Base-by-base conservation (phyloP, 345 rosid species). In the Sonneratia caseolaris region DNA sequence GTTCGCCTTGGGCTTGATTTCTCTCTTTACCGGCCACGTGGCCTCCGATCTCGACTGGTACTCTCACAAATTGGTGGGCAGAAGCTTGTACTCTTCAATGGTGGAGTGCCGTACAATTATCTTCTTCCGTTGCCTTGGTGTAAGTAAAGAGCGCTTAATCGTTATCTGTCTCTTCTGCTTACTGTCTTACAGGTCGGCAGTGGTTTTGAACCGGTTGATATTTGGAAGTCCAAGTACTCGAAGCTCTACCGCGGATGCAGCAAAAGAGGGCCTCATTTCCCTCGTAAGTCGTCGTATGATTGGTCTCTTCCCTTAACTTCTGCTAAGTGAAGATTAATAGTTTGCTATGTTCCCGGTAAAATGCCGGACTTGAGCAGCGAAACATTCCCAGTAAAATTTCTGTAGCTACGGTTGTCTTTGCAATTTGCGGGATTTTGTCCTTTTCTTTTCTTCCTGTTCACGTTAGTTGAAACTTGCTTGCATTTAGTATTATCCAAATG, bases 21-120 rank as follows among this genome's bases (percentile, higher is more conserved):
- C 98, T 59, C 91, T 96, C 66, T 89, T 92, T 78, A 88, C 96
- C 4, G 98, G 98, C 56, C 98, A 96, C 71, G 89, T 91, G 38
- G 98, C 84, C 2, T 92, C 99, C 40, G 96, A 91, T 85, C 92
- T 90, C 68, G 98, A 92, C 68, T 90, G 98, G 98, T 92, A 89
- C 77, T 90, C 97, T 62, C 96, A 86, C 79, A 87, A 83, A 82
- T 74, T 95, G 77, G 85, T 76, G 49, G 88, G 83, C 70, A 82
- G 80, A 13, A 83, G 79, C 77, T 70, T 85, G 75, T 82, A 81
- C 76, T 72, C 82, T 68, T 86, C 64, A 75, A 78, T 88, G 89
- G 99, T 92, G 84, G 65, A 81, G 47, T 56, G 35, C 48, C 70
- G 1, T n/a, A 36, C 66, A 16, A 53, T 19, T 55, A 22, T 42